These are phyloP conservation scores for Conticribra weissflogii DNA, from an alignment of 108 stramenopile species.

Conservation along the genomic window DNA sequence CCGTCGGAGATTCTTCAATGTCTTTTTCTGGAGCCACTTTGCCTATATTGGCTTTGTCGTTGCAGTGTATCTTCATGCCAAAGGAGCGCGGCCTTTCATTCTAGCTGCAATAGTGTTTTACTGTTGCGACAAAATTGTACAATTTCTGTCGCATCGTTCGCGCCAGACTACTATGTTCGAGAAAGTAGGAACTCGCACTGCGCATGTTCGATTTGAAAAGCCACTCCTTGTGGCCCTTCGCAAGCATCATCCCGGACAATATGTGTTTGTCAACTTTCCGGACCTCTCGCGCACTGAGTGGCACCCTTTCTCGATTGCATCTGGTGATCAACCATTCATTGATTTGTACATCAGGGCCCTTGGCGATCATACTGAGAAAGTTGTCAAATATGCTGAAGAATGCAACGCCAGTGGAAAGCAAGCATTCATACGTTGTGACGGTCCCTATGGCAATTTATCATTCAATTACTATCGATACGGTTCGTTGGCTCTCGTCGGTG, in stretches of 20 bases:
- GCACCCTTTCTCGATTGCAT: constrained; percentile 43
- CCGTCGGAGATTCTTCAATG: constrained; percentile 33
- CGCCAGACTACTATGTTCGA: constrained; percentile 15
- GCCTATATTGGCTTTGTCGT: constrained; percentile 26
- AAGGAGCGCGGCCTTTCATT: constrained; percentile 29
- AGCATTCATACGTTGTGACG: constrained; percentile 30
- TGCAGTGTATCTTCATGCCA: constrained; percentile 24
- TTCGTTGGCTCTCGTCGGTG: constrained; percentile 18
- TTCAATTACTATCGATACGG: constrained; percentile 35
- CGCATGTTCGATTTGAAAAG: constrained; percentile 23
- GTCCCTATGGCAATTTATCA: constrained; percentile 24
- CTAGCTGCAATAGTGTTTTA: constrained; percentile 15
- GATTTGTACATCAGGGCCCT: constrained; percentile 38
- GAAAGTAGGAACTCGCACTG: constrained; percentile 21
- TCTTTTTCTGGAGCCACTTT: constrained; percentile 37
- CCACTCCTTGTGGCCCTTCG: constrained; percentile 15
- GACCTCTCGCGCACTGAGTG: constrained; percentile 34
- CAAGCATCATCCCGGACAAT: constrained; percentile 26
- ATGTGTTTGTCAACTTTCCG: constrained; percentile 36
- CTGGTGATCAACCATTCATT: constrained; percentile 18
- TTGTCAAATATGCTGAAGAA: constrained; percentile 23
- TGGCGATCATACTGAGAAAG: constrained; percentile 26
- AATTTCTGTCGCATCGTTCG: constrained; percentile 15
- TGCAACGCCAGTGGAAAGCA: constrained; percentile 23
- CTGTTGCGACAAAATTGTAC: constrained; percentile 20